phyloP scores from a whole-genome alignment of 148 eudicot genomes.

The Rhododendron simsii region DNA sequence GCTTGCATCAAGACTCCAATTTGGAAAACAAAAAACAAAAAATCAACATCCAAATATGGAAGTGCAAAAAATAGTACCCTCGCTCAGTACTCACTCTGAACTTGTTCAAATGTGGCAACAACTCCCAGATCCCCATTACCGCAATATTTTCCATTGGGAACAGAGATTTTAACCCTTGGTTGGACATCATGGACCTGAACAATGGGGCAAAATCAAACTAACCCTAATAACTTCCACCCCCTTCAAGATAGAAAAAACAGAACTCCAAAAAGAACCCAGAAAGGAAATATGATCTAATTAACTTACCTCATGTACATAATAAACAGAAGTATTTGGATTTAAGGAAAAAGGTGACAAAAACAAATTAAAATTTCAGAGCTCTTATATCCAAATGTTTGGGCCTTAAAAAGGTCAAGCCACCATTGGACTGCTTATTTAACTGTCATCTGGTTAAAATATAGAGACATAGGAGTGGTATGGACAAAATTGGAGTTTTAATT shows the following conservation, averaged over 20 bases:
- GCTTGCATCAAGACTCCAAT: background rate
- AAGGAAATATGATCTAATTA: background rate
- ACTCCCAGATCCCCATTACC: slow-evolving; percentile 97
- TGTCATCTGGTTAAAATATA: too few relatives aligned
- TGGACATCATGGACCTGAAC: slow-evolving; percentile 64
- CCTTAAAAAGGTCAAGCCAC: too few relatives aligned
- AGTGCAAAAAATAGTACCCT: background rate
- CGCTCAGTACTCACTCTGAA: slow-evolving; percentile 54
- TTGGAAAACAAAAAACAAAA: background rate
- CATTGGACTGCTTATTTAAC: too few relatives aligned
- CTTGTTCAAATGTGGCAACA: slow-evolving; percentile 75
- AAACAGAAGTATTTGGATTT: too few relatives aligned
- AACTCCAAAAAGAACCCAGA: slow-evolving; percentile 2
- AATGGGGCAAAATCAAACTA: background rate
- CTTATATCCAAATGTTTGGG: too few relatives aligned
- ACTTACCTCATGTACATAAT: background rate
- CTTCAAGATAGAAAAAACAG: background rate
- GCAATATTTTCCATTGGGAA: slow-evolving; percentile 94
- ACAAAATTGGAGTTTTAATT: too few relatives aligned
- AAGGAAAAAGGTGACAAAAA: too few relatives aligned
- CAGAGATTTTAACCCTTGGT: slow-evolving; percentile 64
- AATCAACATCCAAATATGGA: background rate
- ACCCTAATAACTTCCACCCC: background rate
- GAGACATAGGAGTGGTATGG: too few relatives aligned
- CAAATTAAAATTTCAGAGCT: too few relatives aligned